Evolutionary conservation across 2,329 filamentous ascomycete species (phyloP), one percentile per base, ranked within the genome.

Genomic region (Lachnellula subtilissima): DNA sequence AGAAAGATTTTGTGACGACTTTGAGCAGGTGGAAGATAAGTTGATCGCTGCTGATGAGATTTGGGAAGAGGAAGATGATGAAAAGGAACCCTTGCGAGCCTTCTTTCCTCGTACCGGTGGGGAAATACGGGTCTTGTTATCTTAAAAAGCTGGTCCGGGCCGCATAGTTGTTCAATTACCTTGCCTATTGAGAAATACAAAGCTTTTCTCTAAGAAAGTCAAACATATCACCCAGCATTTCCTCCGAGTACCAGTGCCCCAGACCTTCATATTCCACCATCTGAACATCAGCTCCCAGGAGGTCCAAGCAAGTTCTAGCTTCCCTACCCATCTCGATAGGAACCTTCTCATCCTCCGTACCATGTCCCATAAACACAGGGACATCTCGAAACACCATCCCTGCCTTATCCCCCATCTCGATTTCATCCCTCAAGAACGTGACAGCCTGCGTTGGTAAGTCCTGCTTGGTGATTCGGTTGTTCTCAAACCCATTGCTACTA

Each of bases 1-100:
- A 0, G 86, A 90, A 64, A 80, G 76, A 52, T 99, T 99, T 73
- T 96, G 91, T 63, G 79, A 81, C 35, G 89, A 94, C 65, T 99
- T 97, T 72, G 90, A 87, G 65, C 76, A 79, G 59, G 75, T 89
- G 8, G 86, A 89, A 70, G 76, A 75, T 45, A 80, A 79, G 69
- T 75, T 89, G 28, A 71, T 82, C 23, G 77, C 77, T 37, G 78
- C 80, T 4, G 85, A 88, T 70, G 80, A 84, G 60, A 53, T 76
- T 19, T 52, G 58, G 42, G 63, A 65, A n/a, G 61, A 66, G n/a
- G 61, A 67, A 35, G 50, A 55, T 19, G 63, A 59, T 9, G 64
- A 65, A 17, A 35, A 19, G 15, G 58, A 50, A 2, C 64, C 65
- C 8, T 57, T 72, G 28, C 49, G 67, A 19, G 52, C 60, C 11